Evolutionary conservation across 257 asterid species (phyloP).

Genomic region (Nicotiana obtusifolia): DNA sequence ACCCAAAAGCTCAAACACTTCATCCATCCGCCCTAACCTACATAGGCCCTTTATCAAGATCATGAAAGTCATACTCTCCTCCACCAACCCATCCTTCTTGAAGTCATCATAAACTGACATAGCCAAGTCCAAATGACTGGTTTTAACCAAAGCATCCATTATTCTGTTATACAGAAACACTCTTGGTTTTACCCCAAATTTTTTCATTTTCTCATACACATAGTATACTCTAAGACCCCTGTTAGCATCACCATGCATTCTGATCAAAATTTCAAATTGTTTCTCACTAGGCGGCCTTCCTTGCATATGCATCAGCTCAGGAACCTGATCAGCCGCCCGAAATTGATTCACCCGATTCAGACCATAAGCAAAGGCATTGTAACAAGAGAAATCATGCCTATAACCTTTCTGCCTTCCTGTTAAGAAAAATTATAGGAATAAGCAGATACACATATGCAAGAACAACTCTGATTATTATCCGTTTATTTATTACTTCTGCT

Average conservation of each 20-base stretch:
- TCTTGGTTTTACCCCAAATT: constrained; percentile 81
- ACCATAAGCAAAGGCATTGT: constrained; percentile 82
- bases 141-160: constrained; percentile 89
- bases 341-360: constrained; percentile 71
- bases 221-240: constrained; percentile 89
- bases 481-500: background rate
- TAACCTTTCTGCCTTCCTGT: constrained; percentile 95
- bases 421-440: constrained; percentile 18
- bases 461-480: background rate
- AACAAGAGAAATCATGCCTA: constrained; percentile 91
- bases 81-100: constrained; percentile 63
- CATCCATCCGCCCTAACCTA: constrained; percentile 58
- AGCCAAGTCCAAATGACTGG: constrained; percentile 72
- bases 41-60: constrained; percentile 83
- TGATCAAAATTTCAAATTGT: constrained; percentile 83
- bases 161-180: constrained; percentile 76
- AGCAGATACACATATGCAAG: constrained; percentile 13
- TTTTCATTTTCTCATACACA: constrained; percentile 91
- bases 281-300: constrained; percentile 91
- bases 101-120: constrained; percentile 77
- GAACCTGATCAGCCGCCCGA: constrained; percentile 91
- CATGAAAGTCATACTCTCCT: constrained; percentile 80
- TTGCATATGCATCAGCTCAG: constrained; percentile 92
- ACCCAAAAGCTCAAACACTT: constrained; percentile 51
- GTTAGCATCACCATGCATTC: constrained; percentile 87